Evolutionary conservation across 2,329 filamentous ascomycete genomes (phyloP).

Genomic region (Tolypocladium amazonense): DNA sequence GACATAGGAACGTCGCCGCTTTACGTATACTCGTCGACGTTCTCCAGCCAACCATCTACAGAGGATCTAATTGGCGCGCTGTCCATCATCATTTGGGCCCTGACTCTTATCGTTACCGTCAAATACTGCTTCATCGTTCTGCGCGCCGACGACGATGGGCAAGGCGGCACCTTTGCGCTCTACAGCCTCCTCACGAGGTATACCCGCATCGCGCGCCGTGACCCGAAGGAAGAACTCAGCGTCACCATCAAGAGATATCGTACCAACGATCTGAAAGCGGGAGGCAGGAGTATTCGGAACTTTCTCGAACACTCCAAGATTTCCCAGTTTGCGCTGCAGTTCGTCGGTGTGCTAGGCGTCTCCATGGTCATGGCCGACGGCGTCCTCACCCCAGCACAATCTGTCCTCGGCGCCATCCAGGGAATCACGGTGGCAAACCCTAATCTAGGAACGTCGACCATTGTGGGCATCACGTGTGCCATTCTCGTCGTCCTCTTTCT

Average conservation of each 20-base stretch:
- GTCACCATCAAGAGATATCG: background rate
- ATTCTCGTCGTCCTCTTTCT: background rate
- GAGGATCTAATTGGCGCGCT: background rate
- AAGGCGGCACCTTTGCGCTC: background rate
- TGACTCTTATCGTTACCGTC: background rate
- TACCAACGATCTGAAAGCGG: background rate
- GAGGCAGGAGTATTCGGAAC: background rate
- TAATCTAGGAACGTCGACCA: background rate
- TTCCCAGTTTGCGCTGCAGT: background rate
- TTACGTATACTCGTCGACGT: background rate
- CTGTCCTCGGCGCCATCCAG: background rate
- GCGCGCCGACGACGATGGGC: background rate
- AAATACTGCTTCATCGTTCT: background rate
- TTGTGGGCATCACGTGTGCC: background rate
- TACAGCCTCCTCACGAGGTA: background rate
- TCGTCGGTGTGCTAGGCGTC: background rate
- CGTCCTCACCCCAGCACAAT: background rate
- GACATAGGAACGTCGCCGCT: background rate
- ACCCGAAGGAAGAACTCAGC: background rate
- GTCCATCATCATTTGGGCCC: background rate
- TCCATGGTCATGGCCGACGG: background rate
- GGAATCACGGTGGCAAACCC: background rate
- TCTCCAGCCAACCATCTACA: background rate
- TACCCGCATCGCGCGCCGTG: background rate
- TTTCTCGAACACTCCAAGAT: background rate